These are phyloP conservation scores for Viridothelium virens DNA, from an alignment of 495 filamentous ascomycete genomes.

Conservation along the genomic window DNA sequence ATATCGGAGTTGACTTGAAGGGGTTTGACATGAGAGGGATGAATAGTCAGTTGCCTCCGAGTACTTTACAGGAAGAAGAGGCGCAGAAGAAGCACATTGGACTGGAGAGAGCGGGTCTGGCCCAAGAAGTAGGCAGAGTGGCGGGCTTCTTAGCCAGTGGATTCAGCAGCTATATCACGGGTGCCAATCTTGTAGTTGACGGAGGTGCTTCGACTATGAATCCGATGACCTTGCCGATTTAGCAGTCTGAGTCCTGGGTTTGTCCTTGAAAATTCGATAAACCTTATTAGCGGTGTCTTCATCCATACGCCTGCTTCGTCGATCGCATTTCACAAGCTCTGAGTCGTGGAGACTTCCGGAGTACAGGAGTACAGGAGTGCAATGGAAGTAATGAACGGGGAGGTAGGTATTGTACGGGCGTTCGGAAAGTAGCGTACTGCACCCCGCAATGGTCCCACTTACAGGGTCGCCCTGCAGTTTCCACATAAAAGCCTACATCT, in stretches of 20 bases:
- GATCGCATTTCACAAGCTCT: neutral
- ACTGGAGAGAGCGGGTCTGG: constrained; percentile 43
- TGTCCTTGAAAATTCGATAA: neutral
- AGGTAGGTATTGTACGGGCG: neutral
- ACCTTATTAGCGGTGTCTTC: too few relatives aligned
- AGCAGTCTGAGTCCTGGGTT: neutral
- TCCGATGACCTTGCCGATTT: constrained; percentile 33
- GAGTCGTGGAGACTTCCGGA: too few relatives aligned
- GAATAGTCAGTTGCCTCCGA: constrained; percentile 48
- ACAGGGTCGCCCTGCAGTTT: neutral
- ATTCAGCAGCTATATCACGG: constrained; percentile 51
- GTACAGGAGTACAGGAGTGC: too few relatives aligned
- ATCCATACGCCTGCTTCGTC: neutral
- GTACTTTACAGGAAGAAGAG: constrained; percentile 46
- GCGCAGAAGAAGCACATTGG: constrained; percentile 38
- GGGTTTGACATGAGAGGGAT: constrained; percentile 49
- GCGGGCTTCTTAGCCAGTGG: constrained; percentile 51
- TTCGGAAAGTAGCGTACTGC: neutral
- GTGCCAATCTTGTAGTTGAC: constrained; percentile 49
- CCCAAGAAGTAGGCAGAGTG: constrained; percentile 50
- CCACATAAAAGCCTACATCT: too few relatives aligned
- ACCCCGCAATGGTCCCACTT: neutral
- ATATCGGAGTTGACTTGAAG: constrained; percentile 49
- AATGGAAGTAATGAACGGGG: neutral
- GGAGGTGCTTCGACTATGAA: constrained; percentile 45